Percentiles rank a stretch among this genome's conserved stretches.
These are phyloP conservation scores for button mushroom (Agaricus bisporus) DNA, from an alignment of 768 basidiomycete genomes.

Conservation along the genomic window DNA sequence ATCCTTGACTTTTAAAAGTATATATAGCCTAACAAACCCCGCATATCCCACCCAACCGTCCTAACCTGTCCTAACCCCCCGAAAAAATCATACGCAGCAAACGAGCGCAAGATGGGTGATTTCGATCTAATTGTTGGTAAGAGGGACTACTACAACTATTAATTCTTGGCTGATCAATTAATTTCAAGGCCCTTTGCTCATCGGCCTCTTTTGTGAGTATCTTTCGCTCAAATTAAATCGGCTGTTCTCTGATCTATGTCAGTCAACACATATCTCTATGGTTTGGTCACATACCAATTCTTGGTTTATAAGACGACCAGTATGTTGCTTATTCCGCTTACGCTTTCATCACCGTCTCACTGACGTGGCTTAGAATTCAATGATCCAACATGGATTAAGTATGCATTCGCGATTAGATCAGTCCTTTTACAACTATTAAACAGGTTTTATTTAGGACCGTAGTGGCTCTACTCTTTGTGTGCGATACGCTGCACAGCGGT, in stretches of 20 bases:
- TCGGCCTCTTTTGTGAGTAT: slow-evolving; percentile 25
- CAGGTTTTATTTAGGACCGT: slow-evolving; percentile 16
- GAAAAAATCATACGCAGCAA: background rate
- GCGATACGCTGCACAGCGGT: slow-evolving; percentile 30
- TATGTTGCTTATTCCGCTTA: slow-evolving; percentile 5
- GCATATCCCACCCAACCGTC: background rate
- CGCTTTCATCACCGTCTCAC: background rate
- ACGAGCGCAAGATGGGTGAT: slow-evolving; percentile 16
- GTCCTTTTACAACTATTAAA: background rate
- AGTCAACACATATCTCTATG: slow-evolving; percentile 25
- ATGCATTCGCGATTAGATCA: background rate
- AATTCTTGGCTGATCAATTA: background rate
- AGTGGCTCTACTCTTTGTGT: slow-evolving; percentile 23
- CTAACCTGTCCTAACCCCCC: background rate
- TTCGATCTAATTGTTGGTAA: slow-evolving; percentile 11
- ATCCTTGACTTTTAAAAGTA: background rate
- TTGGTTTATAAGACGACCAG: slow-evolving; percentile 24
- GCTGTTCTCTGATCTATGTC: background rate
- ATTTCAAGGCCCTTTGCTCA: slow-evolving; percentile 22
- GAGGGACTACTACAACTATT: background rate
- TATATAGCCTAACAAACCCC: slow-evolving; percentile 2
- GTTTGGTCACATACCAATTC: slow-evolving; percentile 29
- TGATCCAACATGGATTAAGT: slow-evolving; percentile 29
- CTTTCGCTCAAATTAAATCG: background rate
- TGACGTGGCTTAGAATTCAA: slow-evolving; percentile 23